Base-by-base conservation (phyloP, 805 yeast species). In the Candida xiaguanensis region DNA sequence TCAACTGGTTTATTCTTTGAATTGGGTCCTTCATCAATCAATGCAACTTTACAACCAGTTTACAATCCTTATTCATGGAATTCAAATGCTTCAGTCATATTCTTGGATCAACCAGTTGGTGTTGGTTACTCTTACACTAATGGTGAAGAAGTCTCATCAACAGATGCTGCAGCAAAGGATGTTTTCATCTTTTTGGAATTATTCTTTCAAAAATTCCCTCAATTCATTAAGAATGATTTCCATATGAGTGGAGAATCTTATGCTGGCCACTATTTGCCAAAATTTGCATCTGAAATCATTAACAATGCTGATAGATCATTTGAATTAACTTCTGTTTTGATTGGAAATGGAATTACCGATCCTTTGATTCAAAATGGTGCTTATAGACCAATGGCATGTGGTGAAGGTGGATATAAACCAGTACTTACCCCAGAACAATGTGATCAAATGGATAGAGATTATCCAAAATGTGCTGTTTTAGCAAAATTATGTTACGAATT, bases 241-340 rank as follows among this genome's bases (percentile, higher is more conserved):
- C 95, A 88, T 61, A 85, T 89, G 58, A 83, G 96, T 31, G 96
- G 96, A 49, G 96, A 89, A 59, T 84, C 95, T 7, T 89, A 90
- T 55, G 96, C 91, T 14, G 96, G 97, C 36, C 95, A 88, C 57
- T 90, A 91, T 65, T 85, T 90, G 48, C 99, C 99, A 15, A 85
- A 76, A 8, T 85, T 89, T 63, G 95, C 95, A 6, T 59, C 77
- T 42, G 95, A 87, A 61, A 87, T 89, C 51, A 65, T 86, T 51
- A 67, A 76, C 28, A 87, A 85, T 53, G 70, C 75, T 17, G 82
- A 80, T 44, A 63, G 69, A 49, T 49, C 62, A 7, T 64, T 65
- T 36, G 64, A 65, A 27, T 59, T 66, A 45, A 26, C 53, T 16
- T 66, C 72, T 4, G 66, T 68, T 9, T 52, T 69, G 46, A 67